Base-by-base conservation (phyloP, 2,329 filamentous ascomycete genomes). In the Zymoseptoria crescenta region DNA sequence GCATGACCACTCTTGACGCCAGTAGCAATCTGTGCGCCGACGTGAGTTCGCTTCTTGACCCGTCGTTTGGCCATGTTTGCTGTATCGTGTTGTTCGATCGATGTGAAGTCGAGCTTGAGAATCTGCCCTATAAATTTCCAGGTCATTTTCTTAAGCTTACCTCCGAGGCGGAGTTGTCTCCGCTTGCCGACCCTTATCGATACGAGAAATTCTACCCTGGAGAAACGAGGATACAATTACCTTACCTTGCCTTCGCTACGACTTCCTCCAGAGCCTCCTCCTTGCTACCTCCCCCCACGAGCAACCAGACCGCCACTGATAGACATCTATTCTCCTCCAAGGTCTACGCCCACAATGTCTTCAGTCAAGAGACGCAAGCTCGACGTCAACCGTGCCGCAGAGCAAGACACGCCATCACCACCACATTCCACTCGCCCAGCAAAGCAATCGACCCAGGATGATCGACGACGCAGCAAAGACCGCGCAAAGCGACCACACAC, bases 41-140 rank as follows among this genome's bases (percentile, higher is more conserved):
- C 75, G 75, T 96, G 91, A 61, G 92, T 96, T 73, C 90, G 86
- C 83, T 93, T 96, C 80, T 96, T 96, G 55, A 85, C 86, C 70
- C 91, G 81, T 77, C 83, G 82, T 74, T 87, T 87, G 41, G 89
- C 91, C 92, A 96, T 96, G 29, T 56, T 49, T 8, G n/a, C 19
- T 19, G 5, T 52, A 27, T 13, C 2, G 35, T 28, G 48, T 27
- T 45, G 52, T 28, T 54, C 21, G 16, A 20, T 10, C 28, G 4
- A 16, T 45, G 10, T 45, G 2, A 16, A 45, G 35, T 45, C 13
- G 35, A 45, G 35, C 35, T 16, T 16, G 35, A n/a, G n/a, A n/a
- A n/a, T n/a, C n/a, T n/a, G n/a, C n/a, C n/a, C n/a, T n/a, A 45
- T 16, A 45, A 16, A 16, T 45, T 45, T 45, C 35, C 16, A 4